Conservation (phyloP, 225 moss, liverwort and hornwort species). For the Ulota crispa region DNA sequence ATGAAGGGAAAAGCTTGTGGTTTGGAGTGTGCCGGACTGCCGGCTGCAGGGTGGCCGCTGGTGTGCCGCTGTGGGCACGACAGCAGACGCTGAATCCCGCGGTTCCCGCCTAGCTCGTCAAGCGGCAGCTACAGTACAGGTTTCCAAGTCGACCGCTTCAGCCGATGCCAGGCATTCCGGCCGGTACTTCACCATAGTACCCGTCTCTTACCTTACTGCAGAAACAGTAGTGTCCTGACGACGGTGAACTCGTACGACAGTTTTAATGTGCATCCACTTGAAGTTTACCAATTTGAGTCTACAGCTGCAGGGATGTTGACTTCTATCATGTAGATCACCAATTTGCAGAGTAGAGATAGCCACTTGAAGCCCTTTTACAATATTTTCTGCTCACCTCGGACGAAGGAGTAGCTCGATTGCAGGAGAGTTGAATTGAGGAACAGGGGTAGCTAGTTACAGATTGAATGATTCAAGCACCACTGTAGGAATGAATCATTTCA, state of each 20-base stretch:
- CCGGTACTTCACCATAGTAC: neutral
- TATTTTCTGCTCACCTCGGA: neutral
- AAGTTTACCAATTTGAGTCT: neutral
- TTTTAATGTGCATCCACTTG: neutral
- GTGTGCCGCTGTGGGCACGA: neutral
- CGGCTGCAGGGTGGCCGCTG: conserved; percentile 3
- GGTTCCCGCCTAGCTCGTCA: neutral
- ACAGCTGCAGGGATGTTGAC: neutral
- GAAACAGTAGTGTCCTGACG: neutral
- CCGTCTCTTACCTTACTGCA: neutral
- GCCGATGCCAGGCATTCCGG: neutral
- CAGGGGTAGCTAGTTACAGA: neutral
- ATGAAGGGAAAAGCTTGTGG: neutral
- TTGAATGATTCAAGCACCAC: neutral
- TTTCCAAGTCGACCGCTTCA: neutral
- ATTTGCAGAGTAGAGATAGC: neutral
- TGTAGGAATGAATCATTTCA: neutral
- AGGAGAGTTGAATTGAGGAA: neutral
- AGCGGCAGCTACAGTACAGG: neutral
- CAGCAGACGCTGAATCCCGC: neutral
- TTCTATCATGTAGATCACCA: neutral
- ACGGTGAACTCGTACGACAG: neutral
- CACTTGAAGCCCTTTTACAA: neutral
- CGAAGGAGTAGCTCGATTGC: neutral
- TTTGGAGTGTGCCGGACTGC: neutral